Evolutionary conservation across 768 basidiomycete genomes (phyloP).

Genomic region (Auriscalpium orientale): DNA sequence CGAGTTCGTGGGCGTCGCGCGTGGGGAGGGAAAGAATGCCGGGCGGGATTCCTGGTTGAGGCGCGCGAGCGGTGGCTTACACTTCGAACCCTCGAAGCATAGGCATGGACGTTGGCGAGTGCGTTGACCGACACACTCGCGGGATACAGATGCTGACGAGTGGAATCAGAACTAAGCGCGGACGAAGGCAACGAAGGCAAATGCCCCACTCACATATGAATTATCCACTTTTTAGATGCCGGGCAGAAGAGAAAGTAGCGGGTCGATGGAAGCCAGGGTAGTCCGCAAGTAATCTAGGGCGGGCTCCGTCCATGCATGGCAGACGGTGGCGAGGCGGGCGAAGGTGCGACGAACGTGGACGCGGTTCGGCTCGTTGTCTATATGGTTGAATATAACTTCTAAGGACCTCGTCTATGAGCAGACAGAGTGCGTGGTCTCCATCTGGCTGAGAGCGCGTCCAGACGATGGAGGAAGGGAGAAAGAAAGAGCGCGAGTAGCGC

Average conservation of each 20-base stretch:
- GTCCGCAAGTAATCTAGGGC: no score
- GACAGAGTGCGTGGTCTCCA: constrained; percentile 12
- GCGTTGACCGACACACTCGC: not conserved
- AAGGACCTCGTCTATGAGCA: constrained; percentile 15
- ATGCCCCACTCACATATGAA: no score
- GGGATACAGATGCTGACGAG: not conserved
- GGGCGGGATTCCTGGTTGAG: not conserved
- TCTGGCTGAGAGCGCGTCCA: not conserved
- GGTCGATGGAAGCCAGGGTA: no score
- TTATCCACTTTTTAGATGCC: no score
- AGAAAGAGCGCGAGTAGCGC: not conserved
- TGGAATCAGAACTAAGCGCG: not conserved
- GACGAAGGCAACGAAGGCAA: no score
- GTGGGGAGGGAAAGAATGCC: not conserved
- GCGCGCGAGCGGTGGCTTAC: constrained; percentile 8
- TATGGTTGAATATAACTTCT: constrained; percentile 11
- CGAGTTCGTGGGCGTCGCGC: not conserved
- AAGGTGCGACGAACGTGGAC: constrained; percentile 4
- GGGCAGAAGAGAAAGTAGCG: no score
- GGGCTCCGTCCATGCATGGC: no score
- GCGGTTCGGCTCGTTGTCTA: constrained; percentile 6
- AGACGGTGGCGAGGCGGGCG: no score
- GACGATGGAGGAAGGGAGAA: not conserved
- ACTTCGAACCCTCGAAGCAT: constrained; percentile 13
- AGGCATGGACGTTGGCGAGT: constrained; percentile 7